Evolutionary conservation across 1,139 yeast species (phyloP).

Genomic region (Kodamaea arcana): DNA sequence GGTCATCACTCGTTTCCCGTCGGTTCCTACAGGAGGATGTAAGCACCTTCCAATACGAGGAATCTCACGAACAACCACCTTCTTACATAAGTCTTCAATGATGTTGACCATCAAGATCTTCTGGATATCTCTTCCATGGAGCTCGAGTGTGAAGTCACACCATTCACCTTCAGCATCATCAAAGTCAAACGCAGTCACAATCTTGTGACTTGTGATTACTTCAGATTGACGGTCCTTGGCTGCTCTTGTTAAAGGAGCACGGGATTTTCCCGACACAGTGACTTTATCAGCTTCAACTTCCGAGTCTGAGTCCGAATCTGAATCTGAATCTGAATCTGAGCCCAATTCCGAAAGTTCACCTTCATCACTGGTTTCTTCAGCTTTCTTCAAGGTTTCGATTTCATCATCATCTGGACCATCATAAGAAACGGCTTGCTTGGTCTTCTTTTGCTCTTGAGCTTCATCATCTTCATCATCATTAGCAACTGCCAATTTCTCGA

Average conservation of each 20-base stretch:
- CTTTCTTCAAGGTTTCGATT: constrained; percentile 78
- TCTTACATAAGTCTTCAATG: constrained; percentile 86
- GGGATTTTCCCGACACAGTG: constrained; percentile 14
- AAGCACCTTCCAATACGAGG: constrained; percentile 90
- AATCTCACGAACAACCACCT: constrained; percentile 89
- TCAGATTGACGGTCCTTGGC: constrained; percentile 86
- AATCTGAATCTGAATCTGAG: constrained; percentile 27
- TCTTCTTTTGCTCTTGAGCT: constrained; percentile 70
- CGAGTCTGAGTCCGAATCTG: constrained; percentile 34
- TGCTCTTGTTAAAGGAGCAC: constrained; percentile 40
- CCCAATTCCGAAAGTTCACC: constrained; percentile 42
- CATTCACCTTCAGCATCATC: constrained; percentile 87
- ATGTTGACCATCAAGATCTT: constrained; percentile 96
- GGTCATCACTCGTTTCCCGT: constrained; percentile 63
- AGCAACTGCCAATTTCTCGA: constrained; percentile 34
- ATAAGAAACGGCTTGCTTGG: constrained; percentile 84
- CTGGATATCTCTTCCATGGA: constrained; percentile 74
- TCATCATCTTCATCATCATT: constrained; percentile 35
- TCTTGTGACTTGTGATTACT: constrained; percentile 66
- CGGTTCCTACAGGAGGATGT: constrained; percentile 68
- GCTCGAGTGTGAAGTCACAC: constrained; percentile 86
- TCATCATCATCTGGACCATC: constrained; percentile 96
- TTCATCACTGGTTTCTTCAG: constrained; percentile 70
- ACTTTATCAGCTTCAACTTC: constrained; percentile 14
- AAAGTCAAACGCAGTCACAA: constrained; percentile 77